Evolutionary conservation across 108 stramenopile species (phyloP), one percentile per base, ranked within the genome.

Genomic region (Mediolabrus comicus): DNA sequence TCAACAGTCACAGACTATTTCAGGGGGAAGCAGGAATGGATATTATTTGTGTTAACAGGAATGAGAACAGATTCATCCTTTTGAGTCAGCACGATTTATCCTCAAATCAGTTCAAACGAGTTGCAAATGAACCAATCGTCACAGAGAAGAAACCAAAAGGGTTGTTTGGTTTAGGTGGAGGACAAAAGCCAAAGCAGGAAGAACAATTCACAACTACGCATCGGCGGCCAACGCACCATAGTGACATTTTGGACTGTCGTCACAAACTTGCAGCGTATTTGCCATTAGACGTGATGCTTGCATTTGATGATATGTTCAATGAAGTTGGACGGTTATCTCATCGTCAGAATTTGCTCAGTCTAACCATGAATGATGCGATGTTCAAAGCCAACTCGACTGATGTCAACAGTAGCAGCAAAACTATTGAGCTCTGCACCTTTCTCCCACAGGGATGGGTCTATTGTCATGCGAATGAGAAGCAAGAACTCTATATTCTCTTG

Each of bases 221-320:
- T 12, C 6, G 14, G n/a, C 52, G 34, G n/a, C 38, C 57, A 10
- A 59, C 69, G 5, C 28, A 53, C 5, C 65, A 69, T 41, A 22
- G 28, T 19, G 56, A 55, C 46, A 61, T 72, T 32, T 53, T 90
- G 46, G 90, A 92, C 72, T 86, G 81, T 64, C 71, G 90, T 13
- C 87, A 92, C 61, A 62, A 65, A 41, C 83, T 92, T 38, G 83
- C 84, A 12, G 81, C 86, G 1, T 62, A 75, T 64, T 57, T 92
- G 13, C 81, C 88, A 10, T 64, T 83, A 9, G 88, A 92, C 72
- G 83, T 82, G 2, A 65, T 85, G 51, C 75, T 78, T 31, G 87
- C 87, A 9, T 84, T 92, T 62, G 90, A 89, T 57, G 90, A 89
- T 46, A 81, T 86, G 74, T 86, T 92, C 59, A 82, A 80, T 51